These are phyloP conservation scores for Tuctoria greenei DNA, from an alignment of 176 grass and related monocot genomes.

Conservation along the genomic window DNA sequence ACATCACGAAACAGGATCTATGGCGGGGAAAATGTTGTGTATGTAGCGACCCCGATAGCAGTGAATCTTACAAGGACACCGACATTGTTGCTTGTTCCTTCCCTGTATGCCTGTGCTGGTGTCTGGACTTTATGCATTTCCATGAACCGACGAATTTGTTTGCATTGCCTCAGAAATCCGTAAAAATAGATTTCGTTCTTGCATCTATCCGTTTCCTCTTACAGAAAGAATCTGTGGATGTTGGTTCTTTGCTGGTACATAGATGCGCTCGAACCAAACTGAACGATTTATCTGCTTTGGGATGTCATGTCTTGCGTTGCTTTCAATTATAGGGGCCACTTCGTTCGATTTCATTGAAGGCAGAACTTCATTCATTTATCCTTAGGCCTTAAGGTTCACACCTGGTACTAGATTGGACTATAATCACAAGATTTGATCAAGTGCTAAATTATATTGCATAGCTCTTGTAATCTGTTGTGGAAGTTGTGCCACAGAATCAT, in stretches of 20 bases:
- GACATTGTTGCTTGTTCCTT: neutral
- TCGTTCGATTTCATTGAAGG: neutral
- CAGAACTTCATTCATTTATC: neutral
- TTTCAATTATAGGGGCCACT: neutral
- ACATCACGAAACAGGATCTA: neutral
- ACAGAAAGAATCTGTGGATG: slow-evolving; percentile 17
- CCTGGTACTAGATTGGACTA: neutral
- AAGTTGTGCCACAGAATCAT: too few species aligned
- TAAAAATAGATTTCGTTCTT: neutral
- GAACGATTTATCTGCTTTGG: neutral
- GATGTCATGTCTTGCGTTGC: slow-evolving; percentile 3
- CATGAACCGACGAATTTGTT: neutral
- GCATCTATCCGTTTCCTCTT: neutral
- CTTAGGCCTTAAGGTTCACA: neutral
- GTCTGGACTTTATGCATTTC: neutral
- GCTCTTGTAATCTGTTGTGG: too few species aligned
- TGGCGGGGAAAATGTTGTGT: neutral
- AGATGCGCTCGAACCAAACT: neutral
- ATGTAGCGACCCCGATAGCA: neutral
- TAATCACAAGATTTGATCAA: too few species aligned
- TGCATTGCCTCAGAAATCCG: neutral
- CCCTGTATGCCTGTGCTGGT: neutral
- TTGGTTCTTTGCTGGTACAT: slow-evolving; percentile 7
- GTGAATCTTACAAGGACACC: neutral
- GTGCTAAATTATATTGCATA: too few species aligned